Conservation (phyloP, 805 yeast species). For the Sugiyamaella marilandica region DNA sequence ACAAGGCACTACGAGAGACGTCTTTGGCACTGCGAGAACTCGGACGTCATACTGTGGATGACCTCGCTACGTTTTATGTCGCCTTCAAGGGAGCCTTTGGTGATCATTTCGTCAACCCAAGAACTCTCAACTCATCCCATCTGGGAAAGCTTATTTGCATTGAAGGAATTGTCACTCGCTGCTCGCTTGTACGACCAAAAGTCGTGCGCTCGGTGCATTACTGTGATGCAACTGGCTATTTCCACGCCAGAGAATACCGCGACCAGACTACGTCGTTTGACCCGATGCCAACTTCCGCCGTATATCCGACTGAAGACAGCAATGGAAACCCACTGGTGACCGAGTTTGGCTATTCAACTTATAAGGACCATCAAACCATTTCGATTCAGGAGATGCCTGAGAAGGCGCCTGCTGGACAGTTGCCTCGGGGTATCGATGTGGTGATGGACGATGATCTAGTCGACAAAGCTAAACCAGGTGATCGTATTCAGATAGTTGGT, state of each 20-base stretch:
- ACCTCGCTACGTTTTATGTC: constrained; percentile 62
- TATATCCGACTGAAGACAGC: constrained; percentile 88
- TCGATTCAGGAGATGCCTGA: constrained; percentile 98
- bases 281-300: constrained; percentile 75
- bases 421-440: constrained; percentile 89
- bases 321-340: constrained; percentile 85
- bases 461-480: constrained; percentile 91
- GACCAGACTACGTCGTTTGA: constrained; percentile 90
- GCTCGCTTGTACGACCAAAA: constrained; percentile 90
- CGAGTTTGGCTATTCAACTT: constrained; percentile 89
- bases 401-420: constrained; percentile 94
- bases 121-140: constrained; percentile 72
- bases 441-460: constrained; percentile 94
- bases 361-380: constrained; percentile 88
- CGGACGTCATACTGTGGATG: constrained; percentile 49
- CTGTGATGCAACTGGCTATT: constrained; percentile 75
- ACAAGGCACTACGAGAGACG: constrained; percentile 76
- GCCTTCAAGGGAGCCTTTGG: constrained; percentile 92
- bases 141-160: constrained; percentile 79
- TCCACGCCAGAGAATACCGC: constrained; percentile 85
- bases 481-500: constrained; percentile 89
- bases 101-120: constrained; percentile 76
- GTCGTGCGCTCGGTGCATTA: constrained; percentile 88
- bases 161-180: constrained; percentile 93
- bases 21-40: constrained; percentile 67